Evolutionary conservation across 192 early-diverging fungal species (phyloP), one percentile per base, ranked within the genome.

Genomic region (Umbelopsis ramanniana): DNA sequence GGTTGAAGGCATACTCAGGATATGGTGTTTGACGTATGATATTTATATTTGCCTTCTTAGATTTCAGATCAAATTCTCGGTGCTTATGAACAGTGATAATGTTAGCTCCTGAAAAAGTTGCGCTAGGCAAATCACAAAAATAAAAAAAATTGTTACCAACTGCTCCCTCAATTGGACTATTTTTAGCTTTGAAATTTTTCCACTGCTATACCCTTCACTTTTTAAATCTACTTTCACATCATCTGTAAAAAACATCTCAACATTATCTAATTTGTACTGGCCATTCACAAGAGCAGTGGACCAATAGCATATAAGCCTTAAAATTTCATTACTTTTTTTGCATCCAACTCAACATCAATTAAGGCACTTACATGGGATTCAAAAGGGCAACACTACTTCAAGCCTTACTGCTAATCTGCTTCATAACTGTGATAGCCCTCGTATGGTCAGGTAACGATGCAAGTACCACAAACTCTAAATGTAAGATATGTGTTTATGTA

Each of bases 311-410:
- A 19, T 5, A 8, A 5, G 48, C 48, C 9, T 12, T n/a, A 50
- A 5, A 21, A 21, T 17, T 17, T 19, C 19, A 50, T 15, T 15
- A n/a, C 48, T 6, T 17, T 17, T 15, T 50, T n/a, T 6, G n/a
- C 15, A 21, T 0, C 17, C 6, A 5, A 50, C 1, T 50, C 48
- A 50, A 17, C 15, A 12, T 2, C 35, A 37, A 14, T 33, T 29
- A 63, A n/a, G 29, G 10, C 35, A 17, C 33, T 37, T 19, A 37
- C 23, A 63, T 63, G 57, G 57, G 57, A 38, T 5, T 63, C 57
- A 63, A 63, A 63, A 29, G 57, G 57, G 26, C 57, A 63, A 35
- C 57, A 19, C 57, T 63, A 37, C 33, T 63, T 2, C 57, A 63
- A 19, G 33, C 57, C 29, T 22, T 55, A 37, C 57, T 63, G 33